Evolutionary conservation across 352 stramenopile species (phyloP).

Genomic region (Phytophthora agathidicida): DNA sequence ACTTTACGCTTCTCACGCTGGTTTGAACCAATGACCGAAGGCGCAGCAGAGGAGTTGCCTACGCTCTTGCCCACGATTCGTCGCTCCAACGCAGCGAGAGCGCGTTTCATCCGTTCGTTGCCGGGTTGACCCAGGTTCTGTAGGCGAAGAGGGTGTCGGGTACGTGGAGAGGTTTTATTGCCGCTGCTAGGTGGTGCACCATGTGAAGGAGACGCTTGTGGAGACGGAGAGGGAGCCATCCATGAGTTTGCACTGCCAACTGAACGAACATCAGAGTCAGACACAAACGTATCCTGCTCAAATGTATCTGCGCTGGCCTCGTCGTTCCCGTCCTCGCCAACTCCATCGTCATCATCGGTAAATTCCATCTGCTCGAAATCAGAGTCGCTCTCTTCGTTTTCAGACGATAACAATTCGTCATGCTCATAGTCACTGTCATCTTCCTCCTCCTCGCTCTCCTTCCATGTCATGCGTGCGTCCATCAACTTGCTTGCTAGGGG

Average conservation of each 20-base stretch:
- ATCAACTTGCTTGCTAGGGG: constrained; percentile 14
- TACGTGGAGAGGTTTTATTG: constrained; percentile 7
- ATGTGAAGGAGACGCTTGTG: constrained; percentile 10
- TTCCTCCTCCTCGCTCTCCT: constrained; percentile 50
- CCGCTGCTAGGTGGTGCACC: not conserved
- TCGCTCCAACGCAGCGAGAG: constrained; percentile 68
- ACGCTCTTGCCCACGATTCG: constrained; percentile 62
- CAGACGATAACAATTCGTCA: constrained; percentile 80
- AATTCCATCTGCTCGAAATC: constrained; percentile 83
- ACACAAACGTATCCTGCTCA: constrained; percentile 25
- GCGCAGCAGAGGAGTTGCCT: not conserved
- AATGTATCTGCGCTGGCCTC: constrained; percentile 19
- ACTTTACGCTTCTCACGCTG: constrained; percentile 31
- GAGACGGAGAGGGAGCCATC: constrained; percentile 10
- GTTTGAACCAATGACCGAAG: not conserved
- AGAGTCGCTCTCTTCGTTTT: constrained; percentile 72
- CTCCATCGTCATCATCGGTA: constrained; percentile 64
- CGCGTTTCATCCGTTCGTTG: constrained; percentile 57
- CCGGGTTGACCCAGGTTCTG: constrained; percentile 52
- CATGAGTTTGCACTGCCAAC: constrained; percentile 27
- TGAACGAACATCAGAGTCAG: constrained; percentile 35
- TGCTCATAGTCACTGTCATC: constrained; percentile 88
- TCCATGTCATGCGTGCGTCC: constrained; percentile 11
- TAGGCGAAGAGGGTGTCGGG: constrained; percentile 59
- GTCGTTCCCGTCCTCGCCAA: constrained; percentile 36